These are phyloP conservation scores for Turnera subulata DNA, from an alignment of 345 rosid species.

Conservation along the genomic window DNA sequence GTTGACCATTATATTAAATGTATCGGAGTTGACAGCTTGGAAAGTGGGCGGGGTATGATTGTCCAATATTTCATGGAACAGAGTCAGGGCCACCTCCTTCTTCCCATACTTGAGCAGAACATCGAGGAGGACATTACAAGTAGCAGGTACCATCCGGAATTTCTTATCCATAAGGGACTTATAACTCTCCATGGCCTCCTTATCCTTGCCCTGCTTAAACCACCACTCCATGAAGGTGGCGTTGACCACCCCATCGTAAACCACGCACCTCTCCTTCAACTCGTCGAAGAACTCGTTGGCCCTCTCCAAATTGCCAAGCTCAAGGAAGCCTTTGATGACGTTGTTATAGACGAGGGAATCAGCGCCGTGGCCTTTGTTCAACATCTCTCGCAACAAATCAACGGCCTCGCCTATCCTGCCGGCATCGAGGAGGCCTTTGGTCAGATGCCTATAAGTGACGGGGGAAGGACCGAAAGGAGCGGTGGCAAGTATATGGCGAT, in stretches of 20 bases:
- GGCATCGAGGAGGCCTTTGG: conserved; percentile 77
- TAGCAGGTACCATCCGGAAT: conserved; percentile 74
- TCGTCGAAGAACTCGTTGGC: conserved; percentile 91
- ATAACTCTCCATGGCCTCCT: conserved; percentile 82
- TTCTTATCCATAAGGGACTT: conserved; percentile 68
- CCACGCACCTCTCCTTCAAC: conserved; percentile 67
- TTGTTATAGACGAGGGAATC: conserved; percentile 86
- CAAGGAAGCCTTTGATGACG: conserved; percentile 69
- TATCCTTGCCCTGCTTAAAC: conserved; percentile 81
- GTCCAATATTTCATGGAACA: conserved; percentile 85
- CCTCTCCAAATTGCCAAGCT: conserved; percentile 67
- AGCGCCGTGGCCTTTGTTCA: conserved; percentile 88
- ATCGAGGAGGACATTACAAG: conserved; percentile 78
- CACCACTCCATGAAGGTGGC: conserved; percentile 93
- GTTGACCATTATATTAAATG: conserved; percentile 80
- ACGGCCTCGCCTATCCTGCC: conserved; percentile 77
- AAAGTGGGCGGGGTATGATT: conserved; percentile 78
- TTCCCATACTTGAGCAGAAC: conserved; percentile 73
- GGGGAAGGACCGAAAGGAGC: conserved; percentile 83
- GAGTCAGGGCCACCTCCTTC: conserved; percentile 55
- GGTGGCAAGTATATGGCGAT: conserved; percentile 56
- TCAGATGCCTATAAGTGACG: conserved; percentile 86
- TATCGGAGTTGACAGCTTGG: conserved; percentile 83
- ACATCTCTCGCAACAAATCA: conserved; percentile 80
- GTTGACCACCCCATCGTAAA: conserved; percentile 86